Conservation (phyloP, 2,329 filamentous ascomycete genomes). For the Chalaropsis thielavioides region DNA sequence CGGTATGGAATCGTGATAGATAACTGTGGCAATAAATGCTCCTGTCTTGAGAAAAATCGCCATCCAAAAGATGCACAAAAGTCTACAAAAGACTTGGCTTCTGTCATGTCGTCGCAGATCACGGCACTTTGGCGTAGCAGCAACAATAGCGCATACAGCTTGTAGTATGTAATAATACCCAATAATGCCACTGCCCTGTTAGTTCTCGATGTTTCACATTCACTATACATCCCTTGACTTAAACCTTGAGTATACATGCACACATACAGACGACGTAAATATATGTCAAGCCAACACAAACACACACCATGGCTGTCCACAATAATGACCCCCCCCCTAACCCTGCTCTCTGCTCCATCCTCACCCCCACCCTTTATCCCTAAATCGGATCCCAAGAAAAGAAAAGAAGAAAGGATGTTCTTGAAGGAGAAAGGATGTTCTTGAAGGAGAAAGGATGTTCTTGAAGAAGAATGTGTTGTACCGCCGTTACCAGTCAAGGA, state of each 20-base stretch:
- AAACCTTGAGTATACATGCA: neutral
- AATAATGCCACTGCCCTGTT: neutral
- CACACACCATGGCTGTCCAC: neutral
- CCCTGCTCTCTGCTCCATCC: neutral
- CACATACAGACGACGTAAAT: neutral
- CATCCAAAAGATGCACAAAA: neutral
- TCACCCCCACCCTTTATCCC: neutral
- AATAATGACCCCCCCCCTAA: neutral
- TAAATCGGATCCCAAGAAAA: neutral
- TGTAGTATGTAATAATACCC: neutral
- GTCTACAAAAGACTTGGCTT: neutral
- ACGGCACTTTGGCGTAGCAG: neutral
- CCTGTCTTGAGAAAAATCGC: neutral
- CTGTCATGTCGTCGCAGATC: neutral
- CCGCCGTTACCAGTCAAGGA: neutral
- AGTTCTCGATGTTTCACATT: neutral
- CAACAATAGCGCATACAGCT: neutral
- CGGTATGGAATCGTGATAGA: neutral
- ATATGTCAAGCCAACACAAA: neutral
- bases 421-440: neutral
- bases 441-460: neutral
- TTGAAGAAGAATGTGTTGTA: neutral
- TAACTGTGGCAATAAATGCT: neutral
- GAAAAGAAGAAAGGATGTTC: constrained; percentile 2
- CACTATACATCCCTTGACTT: neutral